Percentiles rank a stretch among this genome's conserved stretches.
phyloP scores from a whole-genome alignment of 805 yeast species.

The Saturnispora ahearnii region DNA sequence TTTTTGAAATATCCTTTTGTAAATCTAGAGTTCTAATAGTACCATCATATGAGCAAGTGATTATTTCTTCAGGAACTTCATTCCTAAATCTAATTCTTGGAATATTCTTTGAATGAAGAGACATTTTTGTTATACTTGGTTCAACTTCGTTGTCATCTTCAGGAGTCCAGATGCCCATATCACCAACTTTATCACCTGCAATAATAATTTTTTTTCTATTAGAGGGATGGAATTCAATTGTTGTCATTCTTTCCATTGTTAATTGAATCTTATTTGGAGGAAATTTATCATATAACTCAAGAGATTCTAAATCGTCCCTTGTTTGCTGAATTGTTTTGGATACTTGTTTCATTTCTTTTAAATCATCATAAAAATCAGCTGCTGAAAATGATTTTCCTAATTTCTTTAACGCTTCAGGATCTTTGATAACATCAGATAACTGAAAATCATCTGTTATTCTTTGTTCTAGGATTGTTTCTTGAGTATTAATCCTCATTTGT shows the following conservation, averaged over 20 bases:
- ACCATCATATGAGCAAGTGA: constrained; percentile 82
- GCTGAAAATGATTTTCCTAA: constrained; percentile 49
- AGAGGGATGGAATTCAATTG: constrained; percentile 72
- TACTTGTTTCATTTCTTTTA: constrained; percentile 30
- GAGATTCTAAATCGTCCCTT: constrained; percentile 45
- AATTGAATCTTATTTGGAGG: constrained; percentile 66
- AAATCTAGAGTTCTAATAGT: constrained; percentile 69
- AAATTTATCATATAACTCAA: constrained; percentile 45
- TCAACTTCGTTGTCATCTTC: constrained; percentile 30
- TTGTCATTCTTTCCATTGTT: constrained; percentile 62
- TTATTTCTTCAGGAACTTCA: constrained; percentile 42
- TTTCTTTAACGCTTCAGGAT: constrained; percentile 28
- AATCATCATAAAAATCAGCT: constrained; percentile 60
- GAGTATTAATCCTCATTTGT: constrained; percentile 28
- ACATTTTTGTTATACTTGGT: constrained; percentile 53
- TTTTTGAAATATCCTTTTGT: constrained; percentile 47
- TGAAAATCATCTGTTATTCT: constrained; percentile 60
- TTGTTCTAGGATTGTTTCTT: constrained; percentile 36
- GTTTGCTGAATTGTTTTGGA: constrained; percentile 36
- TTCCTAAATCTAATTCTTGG: constrained; percentile 45
- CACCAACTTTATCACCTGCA: constrained; percentile 88
- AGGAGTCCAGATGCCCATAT: constrained; percentile 83
- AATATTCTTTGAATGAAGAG: constrained; percentile 69
- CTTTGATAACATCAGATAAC: constrained; percentile 45
- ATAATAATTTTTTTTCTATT: constrained; percentile 50